Base-by-base conservation (phyloP, 2,329 filamentous ascomycete genomes). In the Fusarium secorum region DNA sequence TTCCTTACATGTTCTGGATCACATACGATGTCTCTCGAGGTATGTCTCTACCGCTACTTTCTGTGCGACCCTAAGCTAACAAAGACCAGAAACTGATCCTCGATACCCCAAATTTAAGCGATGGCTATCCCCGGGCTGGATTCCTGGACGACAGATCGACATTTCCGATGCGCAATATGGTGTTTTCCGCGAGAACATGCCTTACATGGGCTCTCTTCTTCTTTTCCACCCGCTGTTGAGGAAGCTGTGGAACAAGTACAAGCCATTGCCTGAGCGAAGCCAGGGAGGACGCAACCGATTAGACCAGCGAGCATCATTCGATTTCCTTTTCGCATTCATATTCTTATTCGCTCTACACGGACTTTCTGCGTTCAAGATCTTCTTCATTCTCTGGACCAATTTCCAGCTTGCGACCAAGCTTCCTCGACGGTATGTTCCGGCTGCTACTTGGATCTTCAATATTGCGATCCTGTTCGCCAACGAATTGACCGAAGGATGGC, bases 1-100 rank as follows among this genome's bases (percentile, higher is more conserved):
- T 98, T 30, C 93, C 94, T 13, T 87, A 90, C 76, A 99, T 99
- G 95, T 94, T 97, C 82, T 97, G 94, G 85, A 86, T 91, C n/a
- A 91, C 92, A 14, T 93, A 94, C 73, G 89, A 93, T 81, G 94
- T 97, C 48, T 99, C 96, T 28, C 88, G 90, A 82, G 87, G 95
- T 95, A 81, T 63, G 86, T 84, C 42, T 17, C 36, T 44, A 46
- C 30, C 35, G 17, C 18, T 39, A 6, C 4, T 17, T 17, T 6
- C 10, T 17, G 7, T 18, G 6, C 15, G 22, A 14, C 33, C 4
- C 24, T 5, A 17, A 41, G 17, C 72, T 78, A 66, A 80, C 57
- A 28, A 15, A 15, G 36, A 52, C 44, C 63, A 97, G 94, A 91
- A 65, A 90, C 90, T 38, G 92, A 98, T 78, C 93, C 93, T 9